Base-by-base conservation (phyloP, 148 eudicot genomes). In the Pharnaceum exiguum region DNA sequence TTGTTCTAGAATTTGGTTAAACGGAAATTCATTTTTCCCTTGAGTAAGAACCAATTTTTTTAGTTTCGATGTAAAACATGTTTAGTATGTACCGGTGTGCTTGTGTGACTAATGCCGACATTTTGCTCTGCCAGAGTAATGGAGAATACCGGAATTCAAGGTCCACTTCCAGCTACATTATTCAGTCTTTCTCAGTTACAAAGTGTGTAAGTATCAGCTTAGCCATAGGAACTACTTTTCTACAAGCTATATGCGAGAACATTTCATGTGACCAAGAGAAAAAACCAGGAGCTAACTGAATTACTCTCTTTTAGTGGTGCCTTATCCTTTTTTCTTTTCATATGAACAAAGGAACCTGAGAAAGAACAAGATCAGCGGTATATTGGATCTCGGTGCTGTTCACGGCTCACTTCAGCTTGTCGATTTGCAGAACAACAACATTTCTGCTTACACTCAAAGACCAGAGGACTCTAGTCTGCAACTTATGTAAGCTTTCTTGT, bases 181-280 rank as follows among this genome's bases (percentile, higher is more conserved):
- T 85, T 85, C 67, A 66, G 74, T 62, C 75, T 71, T 57, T 68
- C 73, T 50, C 88, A 79, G 72, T 61, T 85, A 70, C 79, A 82
- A 52, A 75, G 71, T 50, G 78, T 80, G 94, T 85, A 65, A 77
- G 87, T 71, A 66, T 47, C 60, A 29, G 35, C 51, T 35, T 25
- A 57, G 21, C 38, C n/a, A 30, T 57, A 18, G 23, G 18, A 10
- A 35, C 13, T 19, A 13, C 23, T 37, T 40, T 49, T 8, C 23
- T 10, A 15, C 19, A 29, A n/a, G 24, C 31, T 44, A 23, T 32
- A 9, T 47, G 32, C 13, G 10, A 28, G 7, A 6, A 22, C 16
- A 24, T 6, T 48, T 27, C n/a, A 24, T 43, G 22, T 55, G 7
- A 30, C 15, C 18, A 52, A 29, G 24, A 43, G 36, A 28, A 16